Conservation (phyloP, 2,329 filamentous ascomycete species). For the Aspergillus sergii region DNA sequence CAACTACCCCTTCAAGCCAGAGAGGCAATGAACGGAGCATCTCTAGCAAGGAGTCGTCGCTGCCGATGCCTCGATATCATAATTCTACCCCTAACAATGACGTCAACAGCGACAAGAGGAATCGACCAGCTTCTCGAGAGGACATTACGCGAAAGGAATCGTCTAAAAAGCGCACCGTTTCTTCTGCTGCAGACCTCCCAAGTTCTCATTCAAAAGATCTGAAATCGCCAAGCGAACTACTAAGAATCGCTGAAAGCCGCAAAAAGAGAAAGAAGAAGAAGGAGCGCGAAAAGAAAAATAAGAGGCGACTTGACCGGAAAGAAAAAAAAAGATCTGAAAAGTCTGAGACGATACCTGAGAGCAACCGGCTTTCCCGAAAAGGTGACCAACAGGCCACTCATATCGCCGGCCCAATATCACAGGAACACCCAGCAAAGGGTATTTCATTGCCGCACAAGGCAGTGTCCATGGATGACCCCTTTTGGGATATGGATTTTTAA, state of each 20-base stretch:
- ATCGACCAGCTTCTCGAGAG: background rate
- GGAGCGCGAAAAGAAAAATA: background rate
- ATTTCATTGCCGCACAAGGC: background rate
- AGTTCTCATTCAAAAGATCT: background rate
- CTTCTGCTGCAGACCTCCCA: background rate
- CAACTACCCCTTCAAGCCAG: background rate
- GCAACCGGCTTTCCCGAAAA: background rate
- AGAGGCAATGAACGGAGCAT: background rate
- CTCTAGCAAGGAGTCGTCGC: background rate
- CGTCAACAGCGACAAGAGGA: background rate
- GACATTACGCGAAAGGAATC: background rate
- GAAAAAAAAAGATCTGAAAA: background rate
- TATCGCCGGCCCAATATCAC: background rate
- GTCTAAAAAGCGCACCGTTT: background rate
- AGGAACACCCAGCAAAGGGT: background rate
- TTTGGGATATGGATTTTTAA: constrained; percentile 39
- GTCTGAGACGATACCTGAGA: background rate
- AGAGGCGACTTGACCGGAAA: background rate
- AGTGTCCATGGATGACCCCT: constrained; percentile 5
- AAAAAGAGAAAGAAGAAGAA: too few species aligned
- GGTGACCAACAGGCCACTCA: background rate
- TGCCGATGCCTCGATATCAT: background rate
- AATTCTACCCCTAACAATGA: background rate
- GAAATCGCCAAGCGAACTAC: background rate
- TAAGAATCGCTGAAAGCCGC: background rate